These are phyloP conservation scores for Lachancea lanzarotensis DNA, from an alignment of 805 yeast genomes.

Conservation along the genomic window DNA sequence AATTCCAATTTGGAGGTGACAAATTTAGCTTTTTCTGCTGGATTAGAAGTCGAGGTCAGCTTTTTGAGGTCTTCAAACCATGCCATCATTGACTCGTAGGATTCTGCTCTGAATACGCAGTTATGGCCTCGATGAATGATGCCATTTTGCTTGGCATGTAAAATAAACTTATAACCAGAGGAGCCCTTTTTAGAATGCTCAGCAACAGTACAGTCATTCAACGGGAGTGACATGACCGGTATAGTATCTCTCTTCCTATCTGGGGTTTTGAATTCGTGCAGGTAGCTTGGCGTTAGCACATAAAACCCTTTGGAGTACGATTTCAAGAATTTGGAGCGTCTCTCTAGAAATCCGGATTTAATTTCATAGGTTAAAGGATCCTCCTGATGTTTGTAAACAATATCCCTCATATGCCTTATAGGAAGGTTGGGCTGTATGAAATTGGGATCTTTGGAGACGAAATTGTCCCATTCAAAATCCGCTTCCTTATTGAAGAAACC, in stretches of 20 bases:
- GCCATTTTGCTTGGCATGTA: constrained; percentile 70
- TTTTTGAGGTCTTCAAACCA: constrained; percentile 80
- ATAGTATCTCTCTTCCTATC: constrained; percentile 75
- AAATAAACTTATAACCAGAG: constrained; percentile 67
- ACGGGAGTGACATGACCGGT: constrained; percentile 76
- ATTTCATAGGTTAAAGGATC: constrained; percentile 64
- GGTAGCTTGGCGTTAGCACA: constrained; percentile 78
- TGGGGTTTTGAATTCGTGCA: constrained; percentile 83
- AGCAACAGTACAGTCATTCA: constrained; percentile 73
- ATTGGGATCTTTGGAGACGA: constrained; percentile 62
- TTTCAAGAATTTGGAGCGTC: constrained; percentile 85
- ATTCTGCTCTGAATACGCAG: constrained; percentile 91
- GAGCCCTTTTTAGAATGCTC: constrained; percentile 77
- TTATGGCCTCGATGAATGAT: constrained; percentile 76
- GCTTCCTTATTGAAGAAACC: constrained; percentile 76
- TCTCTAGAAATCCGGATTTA: constrained; percentile 74
- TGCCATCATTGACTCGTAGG: constrained; percentile 66
- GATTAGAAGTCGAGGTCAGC: constrained; percentile 57
- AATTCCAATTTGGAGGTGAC: constrained; percentile 28
- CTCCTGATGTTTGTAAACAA: constrained; percentile 59
- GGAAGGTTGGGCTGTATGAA: constrained; percentile 60
- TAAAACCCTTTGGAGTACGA: constrained; percentile 89
- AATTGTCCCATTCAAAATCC: constrained; percentile 82
- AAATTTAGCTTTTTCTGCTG: constrained; percentile 49
- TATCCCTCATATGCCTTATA: constrained; percentile 53